These are phyloP conservation scores for Starmera quercuum DNA, from an alignment of 805 yeast genomes.

Conservation along the genomic window DNA sequence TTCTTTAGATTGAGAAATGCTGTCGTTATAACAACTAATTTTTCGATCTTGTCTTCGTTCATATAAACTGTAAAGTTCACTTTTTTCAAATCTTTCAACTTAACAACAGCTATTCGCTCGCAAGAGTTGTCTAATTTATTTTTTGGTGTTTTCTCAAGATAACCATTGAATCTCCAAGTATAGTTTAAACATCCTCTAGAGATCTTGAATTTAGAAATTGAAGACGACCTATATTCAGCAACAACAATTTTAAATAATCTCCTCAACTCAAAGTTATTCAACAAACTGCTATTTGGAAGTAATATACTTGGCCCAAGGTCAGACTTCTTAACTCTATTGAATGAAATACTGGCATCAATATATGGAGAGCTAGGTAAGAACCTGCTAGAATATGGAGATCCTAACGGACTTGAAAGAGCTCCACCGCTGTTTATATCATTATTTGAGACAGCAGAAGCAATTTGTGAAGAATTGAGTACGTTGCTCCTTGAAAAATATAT, in stretches of 20 bases:
- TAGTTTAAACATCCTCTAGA: constrained; percentile 5
- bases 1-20: not conserved
- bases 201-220: constrained; percentile 3
- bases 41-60: constrained; percentile 10
- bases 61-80: constrained; percentile 3
- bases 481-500: not conserved
- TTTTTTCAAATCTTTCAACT: not conserved
- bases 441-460: not conserved
- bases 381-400: not conserved
- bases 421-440: not conserved
- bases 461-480: not conserved
- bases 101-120: constrained; percentile 10
- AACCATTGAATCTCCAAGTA: constrained; percentile 13
- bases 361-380: constrained; percentile 6
- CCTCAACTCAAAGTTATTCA: constrained; percentile 3
- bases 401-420: not conserved
- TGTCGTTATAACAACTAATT: constrained; percentile 4
- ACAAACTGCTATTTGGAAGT: not conserved
- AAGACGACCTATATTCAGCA: not conserved
- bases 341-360: constrained; percentile 8
- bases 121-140: constrained; percentile 4
- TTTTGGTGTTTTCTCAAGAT: constrained; percentile 9
- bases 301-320: not conserved
- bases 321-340: not conserved
- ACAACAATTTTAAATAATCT: constrained; percentile 4